phyloP scores from a whole-genome alignment of 2,329 filamentous ascomycete genomes.

The Penicillium paneum region DNA sequence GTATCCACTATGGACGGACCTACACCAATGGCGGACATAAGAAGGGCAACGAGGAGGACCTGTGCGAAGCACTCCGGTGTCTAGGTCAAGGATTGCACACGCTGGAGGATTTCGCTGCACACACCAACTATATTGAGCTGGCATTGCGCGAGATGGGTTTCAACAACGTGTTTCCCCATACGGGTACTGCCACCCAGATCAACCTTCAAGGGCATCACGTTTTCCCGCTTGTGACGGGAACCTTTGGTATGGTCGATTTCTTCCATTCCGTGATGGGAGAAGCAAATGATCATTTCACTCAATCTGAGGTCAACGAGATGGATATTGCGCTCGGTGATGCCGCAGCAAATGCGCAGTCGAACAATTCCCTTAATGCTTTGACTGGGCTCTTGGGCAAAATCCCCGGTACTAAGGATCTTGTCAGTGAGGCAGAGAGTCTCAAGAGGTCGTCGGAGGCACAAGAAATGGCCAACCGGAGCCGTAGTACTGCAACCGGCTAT shows the following conservation, averaged over 20 bases:
- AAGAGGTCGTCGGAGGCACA: conserved; percentile 61
- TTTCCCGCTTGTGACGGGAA: conserved; percentile 68
- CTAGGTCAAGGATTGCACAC: conserved; percentile 74
- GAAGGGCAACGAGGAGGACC: conserved; percentile 67
- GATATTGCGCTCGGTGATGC: conserved; percentile 71
- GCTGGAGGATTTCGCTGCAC: conserved; percentile 74
- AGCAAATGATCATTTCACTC: conserved; percentile 78
- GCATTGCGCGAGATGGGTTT: conserved; percentile 70
- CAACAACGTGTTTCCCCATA: conserved; percentile 68
- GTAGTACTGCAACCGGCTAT: conserved; percentile 32
- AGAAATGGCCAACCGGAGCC: conserved; percentile 55
- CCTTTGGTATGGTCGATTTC: conserved; percentile 80
- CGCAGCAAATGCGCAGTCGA: conserved; percentile 49
- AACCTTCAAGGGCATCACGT: conserved; percentile 63
- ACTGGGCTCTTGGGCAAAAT: conserved; percentile 72
- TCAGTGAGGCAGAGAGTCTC: conserved; percentile 62
- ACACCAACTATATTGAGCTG: conserved; percentile 81
- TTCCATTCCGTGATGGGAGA: conserved; percentile 74
- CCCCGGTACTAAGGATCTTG: conserved; percentile 67
- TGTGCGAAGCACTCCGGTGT: conserved; percentile 76
- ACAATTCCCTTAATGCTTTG: conserved; percentile 55
- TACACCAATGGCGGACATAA: conserved; percentile 64
- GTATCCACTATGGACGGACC: conserved; percentile 73
- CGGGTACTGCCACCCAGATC: conserved; percentile 64
- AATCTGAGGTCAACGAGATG: conserved; percentile 79